Evolutionary conservation across 495 filamentous ascomycete species (phyloP).

Genomic region (Gamarada debralockiae): DNA sequence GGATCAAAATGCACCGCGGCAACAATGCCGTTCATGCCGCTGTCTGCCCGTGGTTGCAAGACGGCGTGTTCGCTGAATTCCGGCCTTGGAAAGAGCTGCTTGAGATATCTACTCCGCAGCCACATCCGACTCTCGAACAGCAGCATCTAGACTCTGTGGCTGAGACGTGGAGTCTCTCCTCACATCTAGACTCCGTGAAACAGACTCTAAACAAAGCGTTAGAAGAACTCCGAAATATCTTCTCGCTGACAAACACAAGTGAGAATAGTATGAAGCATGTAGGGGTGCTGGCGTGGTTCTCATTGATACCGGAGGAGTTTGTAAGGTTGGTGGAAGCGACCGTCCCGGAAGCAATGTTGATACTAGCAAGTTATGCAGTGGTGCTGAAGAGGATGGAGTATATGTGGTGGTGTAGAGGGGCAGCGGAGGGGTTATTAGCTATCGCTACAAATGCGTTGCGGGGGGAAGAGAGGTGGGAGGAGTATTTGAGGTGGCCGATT

Average conservation of each 20-base stretch:
- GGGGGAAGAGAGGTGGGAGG: constrained; percentile 13
- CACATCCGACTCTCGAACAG: constrained; percentile 3
- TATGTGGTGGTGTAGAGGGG: constrained; percentile 21
- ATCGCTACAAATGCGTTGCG: constrained; percentile 12
- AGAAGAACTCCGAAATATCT: neutral
- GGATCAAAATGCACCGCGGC: constrained; percentile 18
- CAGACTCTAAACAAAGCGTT: neutral
- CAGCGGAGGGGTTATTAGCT: constrained; percentile 12
- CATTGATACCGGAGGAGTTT: constrained; percentile 7
- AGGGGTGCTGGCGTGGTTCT: constrained; percentile 14
- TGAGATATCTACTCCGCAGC: constrained; percentile 2
- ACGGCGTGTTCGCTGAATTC: constrained; percentile 8
- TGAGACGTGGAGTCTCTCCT: neutral
- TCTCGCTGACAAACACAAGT: constrained; percentile 8
- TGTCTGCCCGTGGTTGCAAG: neutral
- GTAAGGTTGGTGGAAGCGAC: constrained; percentile 12
- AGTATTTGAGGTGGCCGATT: constrained; percentile 14
- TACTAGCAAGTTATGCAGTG: constrained; percentile 14
- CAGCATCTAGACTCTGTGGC: neutral
- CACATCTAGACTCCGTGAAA: neutral
- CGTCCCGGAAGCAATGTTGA: constrained; percentile 17
- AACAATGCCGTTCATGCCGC: neutral
- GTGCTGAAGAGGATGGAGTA: constrained; percentile 6
- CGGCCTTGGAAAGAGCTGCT: constrained; percentile 8
- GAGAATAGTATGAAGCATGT: constrained; percentile 1